Base-by-base conservation (phyloP, 163 green algal genomes). In the Scenedesmus sp. region DNA sequence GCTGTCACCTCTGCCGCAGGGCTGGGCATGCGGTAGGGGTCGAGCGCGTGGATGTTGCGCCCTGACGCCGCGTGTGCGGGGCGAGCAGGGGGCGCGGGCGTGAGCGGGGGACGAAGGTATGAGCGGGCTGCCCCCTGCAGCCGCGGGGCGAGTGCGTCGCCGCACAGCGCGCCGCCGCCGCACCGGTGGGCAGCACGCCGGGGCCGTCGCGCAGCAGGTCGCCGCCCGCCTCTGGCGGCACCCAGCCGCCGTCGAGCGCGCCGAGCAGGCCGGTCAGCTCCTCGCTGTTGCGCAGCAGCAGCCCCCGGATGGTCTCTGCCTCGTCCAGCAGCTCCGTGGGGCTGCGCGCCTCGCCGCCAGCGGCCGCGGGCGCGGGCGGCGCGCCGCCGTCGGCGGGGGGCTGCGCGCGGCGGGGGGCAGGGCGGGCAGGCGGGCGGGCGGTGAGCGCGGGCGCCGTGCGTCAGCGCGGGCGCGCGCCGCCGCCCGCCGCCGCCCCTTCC, bases 31-130 rank as follows among this genome's bases (percentile, higher is more conserved):
- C 95, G 86, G 87, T 98, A 99, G 1, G 95, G 95, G 84, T 99
- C 95, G 39, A 98, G 83, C 4, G 95, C 95, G 83, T 98, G 93
- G 79, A 99, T 98, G 89, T 99, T 99, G 54, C 95, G 90, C 28
- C 95, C 95, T 85, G 86, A n/a, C n/a, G n/a, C n/a, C n/a, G n/a
- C n/a, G n/a, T n/a, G n/a, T n/a, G n/a, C n/a, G n/a, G n/a, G n/a
- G n/a, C n/a, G n/a, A n/a, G n/a, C n/a, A n/a, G n/a, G n/a, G n/a
- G n/a, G n/a, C 50, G n/a, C 1, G 22, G 39, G 20, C 29, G 60
- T 10, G 26, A 9, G 6, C 4, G 60, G 4, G 36, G 4, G 31
- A 22, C 17, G 36, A 36, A 3, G 24, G n/a, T n/a, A n/a, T n/a
- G n/a, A n/a, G 47, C 47, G 17, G 17, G 47, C 47, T 56, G 47